A percentile compares a stretch with the other conserved stretches of the same genome.
These are phyloP conservation scores for Tricholoma sp. DNA, from an alignment of 768 basidiomycete genomes.

Conservation along the genomic window DNA sequence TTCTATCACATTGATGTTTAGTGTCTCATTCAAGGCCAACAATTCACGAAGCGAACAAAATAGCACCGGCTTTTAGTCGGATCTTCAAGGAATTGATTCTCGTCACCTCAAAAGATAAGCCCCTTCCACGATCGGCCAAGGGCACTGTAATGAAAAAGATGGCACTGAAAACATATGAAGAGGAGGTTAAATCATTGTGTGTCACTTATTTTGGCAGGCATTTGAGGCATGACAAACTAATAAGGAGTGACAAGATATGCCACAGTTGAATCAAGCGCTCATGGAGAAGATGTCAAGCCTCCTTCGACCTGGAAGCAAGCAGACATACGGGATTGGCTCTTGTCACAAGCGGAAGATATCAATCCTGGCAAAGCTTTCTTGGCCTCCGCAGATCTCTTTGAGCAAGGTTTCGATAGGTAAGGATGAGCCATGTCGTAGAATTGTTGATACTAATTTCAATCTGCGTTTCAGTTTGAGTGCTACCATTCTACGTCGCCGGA, in stretches of 20 bases:
- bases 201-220: too few relatives aligned
- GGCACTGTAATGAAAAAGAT: conserved; percentile 40
- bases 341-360: conserved; percentile 18
- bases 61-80: conserved; percentile 35
- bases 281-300: conserved; percentile 16
- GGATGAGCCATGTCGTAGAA: not conserved
- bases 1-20: not conserved
- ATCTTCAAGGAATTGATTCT: conserved; percentile 51
- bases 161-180: conserved; percentile 32
- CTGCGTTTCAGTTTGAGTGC: not conserved
- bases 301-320: conserved; percentile 16
- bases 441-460: not conserved
- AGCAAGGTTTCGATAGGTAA: conserved; percentile 24
- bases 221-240: not conserved
- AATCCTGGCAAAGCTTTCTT: conserved; percentile 17
- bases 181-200: too few relatives aligned
- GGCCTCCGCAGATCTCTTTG: conserved; percentile 18
- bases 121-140: conserved; percentile 40
- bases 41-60: conserved; percentile 35
- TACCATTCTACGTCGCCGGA: conserved; percentile 27
- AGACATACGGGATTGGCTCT: conserved; percentile 18
- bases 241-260: conserved; percentile 17
- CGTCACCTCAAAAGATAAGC: conserved; percentile 33
- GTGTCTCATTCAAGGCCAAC: conserved; percentile 19
- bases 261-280: conserved; percentile 17